A percentile compares a stretch with the other conserved stretches of the same genome.
These are phyloP conservation scores for Pouteria glomerata DNA, from an alignment of 148 eudicot genomes.

Conservation along the genomic window DNA sequence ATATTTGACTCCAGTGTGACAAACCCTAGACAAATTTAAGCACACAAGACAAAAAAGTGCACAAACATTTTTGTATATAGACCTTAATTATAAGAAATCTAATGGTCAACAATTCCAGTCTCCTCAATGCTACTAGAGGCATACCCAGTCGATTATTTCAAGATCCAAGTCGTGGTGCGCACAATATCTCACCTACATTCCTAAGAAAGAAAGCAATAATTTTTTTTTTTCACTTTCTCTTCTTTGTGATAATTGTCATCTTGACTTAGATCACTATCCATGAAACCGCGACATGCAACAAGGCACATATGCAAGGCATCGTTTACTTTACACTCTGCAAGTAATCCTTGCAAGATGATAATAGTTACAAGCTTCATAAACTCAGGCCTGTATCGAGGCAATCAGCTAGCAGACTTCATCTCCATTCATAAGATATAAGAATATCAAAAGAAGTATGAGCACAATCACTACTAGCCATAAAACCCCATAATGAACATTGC, in stretches of 20 bases:
- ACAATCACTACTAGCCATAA: background rate
- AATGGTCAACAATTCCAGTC: no score
- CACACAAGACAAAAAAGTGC: background rate
- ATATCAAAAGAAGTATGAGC: background rate
- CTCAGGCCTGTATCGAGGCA: no score
- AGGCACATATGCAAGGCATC: background rate
- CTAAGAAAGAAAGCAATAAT: background rate
- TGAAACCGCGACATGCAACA: background rate
- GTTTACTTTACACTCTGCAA: no score
- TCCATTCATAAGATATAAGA: no score
- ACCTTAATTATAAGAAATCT: no score
- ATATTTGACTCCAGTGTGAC: background rate
- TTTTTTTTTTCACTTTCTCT: background rate
- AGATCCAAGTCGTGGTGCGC: no score
- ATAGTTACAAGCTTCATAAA: no score
- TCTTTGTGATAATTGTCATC: background rate
- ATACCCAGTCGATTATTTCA: no score
- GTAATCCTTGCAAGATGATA: no score
- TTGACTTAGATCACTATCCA: background rate
- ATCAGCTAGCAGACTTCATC: no score
- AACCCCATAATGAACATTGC: background rate
- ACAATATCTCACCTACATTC: background rate
- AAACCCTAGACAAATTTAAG: background rate
- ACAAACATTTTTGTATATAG: background rate
- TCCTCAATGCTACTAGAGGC: no score